Conservation (phyloP, 106 monocot species). For the Platanthera guangdongensis region DNA sequence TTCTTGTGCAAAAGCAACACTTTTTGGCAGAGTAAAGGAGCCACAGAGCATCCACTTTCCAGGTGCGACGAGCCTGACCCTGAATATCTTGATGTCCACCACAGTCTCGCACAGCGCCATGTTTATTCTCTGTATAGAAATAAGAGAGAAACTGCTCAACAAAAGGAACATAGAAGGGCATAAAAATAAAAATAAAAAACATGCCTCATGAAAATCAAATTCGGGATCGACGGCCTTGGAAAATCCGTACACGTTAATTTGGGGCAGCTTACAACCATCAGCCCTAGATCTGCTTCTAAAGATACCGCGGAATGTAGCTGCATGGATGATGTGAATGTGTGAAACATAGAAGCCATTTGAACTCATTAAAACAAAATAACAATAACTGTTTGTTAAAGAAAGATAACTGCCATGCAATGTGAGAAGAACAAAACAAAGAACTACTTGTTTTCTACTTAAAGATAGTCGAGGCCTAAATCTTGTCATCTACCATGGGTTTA, state of each 20-base stretch:
- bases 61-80: conserved; percentile 92
- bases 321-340: not conserved
- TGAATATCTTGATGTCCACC: conserved; percentile 48
- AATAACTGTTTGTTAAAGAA: not conserved
- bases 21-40: conserved; percentile 59
- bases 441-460: not conserved
- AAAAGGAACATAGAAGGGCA: not conserved
- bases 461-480: not conserved
- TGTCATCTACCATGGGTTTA: too few relatives aligned
- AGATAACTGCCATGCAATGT: not conserved
- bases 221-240: conserved; percentile 84
- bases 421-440: not conserved
- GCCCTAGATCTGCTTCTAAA: conserved; percentile 19
- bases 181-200: not conserved
- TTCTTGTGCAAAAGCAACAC: conserved; percentile 44
- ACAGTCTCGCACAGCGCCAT: conserved; percentile 45
- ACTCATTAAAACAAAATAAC: not conserved
- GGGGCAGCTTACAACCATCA: conserved; percentile 30
- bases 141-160: not conserved
- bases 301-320: conserved; percentile 74
- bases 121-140: conserved; percentile 61
- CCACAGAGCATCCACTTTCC: conserved; percentile 99
- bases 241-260: conserved; percentile 91
- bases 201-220: conserved; percentile 89
- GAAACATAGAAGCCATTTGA: not conserved